phyloP scores from a whole-genome alignment of 352 stramenopile genomes.

The Halophytophthora polymorphica region DNA sequence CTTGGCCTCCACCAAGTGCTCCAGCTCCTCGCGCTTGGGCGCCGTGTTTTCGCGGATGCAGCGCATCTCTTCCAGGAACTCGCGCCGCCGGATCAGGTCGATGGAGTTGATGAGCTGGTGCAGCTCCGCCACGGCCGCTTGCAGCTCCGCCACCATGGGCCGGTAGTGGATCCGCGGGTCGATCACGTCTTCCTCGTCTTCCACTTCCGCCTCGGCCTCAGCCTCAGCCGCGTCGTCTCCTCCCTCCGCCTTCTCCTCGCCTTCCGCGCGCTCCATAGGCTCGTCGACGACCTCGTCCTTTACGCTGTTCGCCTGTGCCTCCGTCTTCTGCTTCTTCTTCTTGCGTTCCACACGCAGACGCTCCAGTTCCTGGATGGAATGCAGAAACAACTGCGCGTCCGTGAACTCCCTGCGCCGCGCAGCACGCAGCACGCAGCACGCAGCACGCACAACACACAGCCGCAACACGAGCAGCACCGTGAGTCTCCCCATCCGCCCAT shows the following conservation, averaged over 20 bases:
- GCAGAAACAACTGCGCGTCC: constrained; percentile 76
- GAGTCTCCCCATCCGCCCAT: too few species aligned
- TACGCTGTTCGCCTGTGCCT: constrained; percentile 15
- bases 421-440: neutral
- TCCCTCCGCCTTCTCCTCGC: constrained; percentile 10
- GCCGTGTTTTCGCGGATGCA: constrained; percentile 86
- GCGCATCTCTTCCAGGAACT: constrained; percentile 85
- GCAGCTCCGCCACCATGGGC: constrained; percentile 80
- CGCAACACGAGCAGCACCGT: neutral
- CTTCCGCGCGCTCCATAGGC: constrained; percentile 18
- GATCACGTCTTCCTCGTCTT: constrained; percentile 72
- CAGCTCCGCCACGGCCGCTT: constrained; percentile 71
- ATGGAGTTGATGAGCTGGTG: constrained; percentile 88
- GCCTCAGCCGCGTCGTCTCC: constrained; percentile 21
- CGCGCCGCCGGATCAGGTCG: constrained; percentile 71
- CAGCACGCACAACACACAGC: neutral
- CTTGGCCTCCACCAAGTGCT: constrained; percentile 79
- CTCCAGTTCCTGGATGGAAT: constrained; percentile 83
- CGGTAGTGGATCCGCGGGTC: constrained; percentile 84
- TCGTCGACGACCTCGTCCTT: constrained; percentile 31
- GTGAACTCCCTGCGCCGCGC: constrained; percentile 66
- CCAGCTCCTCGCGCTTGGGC: constrained; percentile 73
- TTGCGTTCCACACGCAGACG: constrained; percentile 49
- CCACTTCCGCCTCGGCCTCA: constrained; percentile 19
- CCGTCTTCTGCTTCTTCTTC: constrained; percentile 45